Conservation (phyloP, 257 asterid genomes). For the Striga asiatica region DNA sequence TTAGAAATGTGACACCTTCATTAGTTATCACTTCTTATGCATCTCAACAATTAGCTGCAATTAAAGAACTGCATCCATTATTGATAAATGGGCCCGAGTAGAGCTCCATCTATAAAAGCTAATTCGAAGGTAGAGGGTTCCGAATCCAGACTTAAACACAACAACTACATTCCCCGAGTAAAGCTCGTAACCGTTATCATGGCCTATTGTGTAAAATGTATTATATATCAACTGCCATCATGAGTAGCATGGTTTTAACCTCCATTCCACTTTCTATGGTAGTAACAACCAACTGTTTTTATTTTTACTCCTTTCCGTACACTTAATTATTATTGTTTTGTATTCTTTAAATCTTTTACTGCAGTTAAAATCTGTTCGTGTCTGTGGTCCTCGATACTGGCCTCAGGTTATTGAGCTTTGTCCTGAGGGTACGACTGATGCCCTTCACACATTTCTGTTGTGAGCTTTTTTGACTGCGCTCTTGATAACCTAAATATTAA, state of each 20-base stretch:
- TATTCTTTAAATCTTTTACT: slow-evolving; percentile 15
- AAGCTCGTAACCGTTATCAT: not conserved
- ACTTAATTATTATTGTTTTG: not conserved
- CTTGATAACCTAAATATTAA: slow-evolving; percentile 7
- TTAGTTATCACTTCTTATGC: not conserved
- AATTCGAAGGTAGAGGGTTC: too few species aligned
- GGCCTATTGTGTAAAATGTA: not conserved
- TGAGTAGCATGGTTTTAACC: slow-evolving; percentile 11
- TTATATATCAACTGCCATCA: slow-evolving; percentile 4
- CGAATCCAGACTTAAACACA: too few species aligned
- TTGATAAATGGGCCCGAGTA: too few species aligned
- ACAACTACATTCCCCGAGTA: too few species aligned
- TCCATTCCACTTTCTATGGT: not conserved
- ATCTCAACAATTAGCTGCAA: too few species aligned
- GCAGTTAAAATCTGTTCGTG: slow-evolving; percentile 88
- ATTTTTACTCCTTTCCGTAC: not conserved
- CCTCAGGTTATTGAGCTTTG: slow-evolving; percentile 75
- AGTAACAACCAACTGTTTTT: not conserved
- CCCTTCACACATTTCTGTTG: slow-evolving; percentile 1
- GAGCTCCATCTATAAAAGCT: too few species aligned
- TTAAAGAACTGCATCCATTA: too few species aligned
- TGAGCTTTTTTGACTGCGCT: slow-evolving; percentile 10
- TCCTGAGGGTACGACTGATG: slow-evolving; percentile 54
- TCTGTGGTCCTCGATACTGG: slow-evolving; percentile 99
- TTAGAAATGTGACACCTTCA: not conserved